Conservation (phyloP, 805 yeast species). For the Nakazawaea holstii region DNA sequence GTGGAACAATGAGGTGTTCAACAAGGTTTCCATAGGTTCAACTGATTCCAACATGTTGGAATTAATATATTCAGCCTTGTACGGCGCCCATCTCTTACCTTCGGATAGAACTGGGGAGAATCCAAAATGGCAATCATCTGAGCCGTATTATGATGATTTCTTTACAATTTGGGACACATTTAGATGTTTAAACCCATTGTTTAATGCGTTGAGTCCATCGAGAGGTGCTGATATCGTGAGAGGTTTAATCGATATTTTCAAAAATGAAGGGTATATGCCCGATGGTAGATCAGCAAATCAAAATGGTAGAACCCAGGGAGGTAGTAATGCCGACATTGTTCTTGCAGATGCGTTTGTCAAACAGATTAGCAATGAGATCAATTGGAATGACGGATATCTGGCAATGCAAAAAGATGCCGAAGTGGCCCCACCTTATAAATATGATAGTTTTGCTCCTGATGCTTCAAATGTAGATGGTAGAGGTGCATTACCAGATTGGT, state of each 20-base stretch:
- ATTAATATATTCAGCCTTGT: conserved; percentile 22
- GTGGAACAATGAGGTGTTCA: conserved; percentile 21
- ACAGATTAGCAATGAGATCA: conserved; percentile 17
- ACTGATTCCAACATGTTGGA: conserved; percentile 10
- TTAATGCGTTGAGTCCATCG: conserved; percentile 23
- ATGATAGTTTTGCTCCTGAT: conserved; percentile 24
- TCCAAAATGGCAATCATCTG: conserved; percentile 21
- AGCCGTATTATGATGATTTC: conserved; percentile 31
- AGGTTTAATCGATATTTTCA: conserved; percentile 24
- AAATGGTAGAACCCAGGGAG: conserved; percentile 33
- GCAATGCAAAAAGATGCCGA: conserved; percentile 33
- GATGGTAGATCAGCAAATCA: conserved; percentile 32
- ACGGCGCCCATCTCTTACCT: conserved; percentile 27
- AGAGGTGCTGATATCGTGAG: conserved; percentile 25
- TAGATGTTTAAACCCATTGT: conserved; percentile 28
- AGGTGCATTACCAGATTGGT: conserved; percentile 31
- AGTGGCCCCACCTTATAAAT: conserved; percentile 24
- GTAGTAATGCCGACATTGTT: conserved; percentile 30
- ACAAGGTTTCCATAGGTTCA: conserved; percentile 12
- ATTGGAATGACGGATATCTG: conserved; percentile 26
- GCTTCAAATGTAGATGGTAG: conserved; percentile 28
- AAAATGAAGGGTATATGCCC: conserved; percentile 30
- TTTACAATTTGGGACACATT: conserved; percentile 34
- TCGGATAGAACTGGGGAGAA: conserved; percentile 28
- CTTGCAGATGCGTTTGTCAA: conserved; percentile 31